Conservation (phyloP, 495 filamentous ascomycete species). For the Mytilinidion resinicola region DNA sequence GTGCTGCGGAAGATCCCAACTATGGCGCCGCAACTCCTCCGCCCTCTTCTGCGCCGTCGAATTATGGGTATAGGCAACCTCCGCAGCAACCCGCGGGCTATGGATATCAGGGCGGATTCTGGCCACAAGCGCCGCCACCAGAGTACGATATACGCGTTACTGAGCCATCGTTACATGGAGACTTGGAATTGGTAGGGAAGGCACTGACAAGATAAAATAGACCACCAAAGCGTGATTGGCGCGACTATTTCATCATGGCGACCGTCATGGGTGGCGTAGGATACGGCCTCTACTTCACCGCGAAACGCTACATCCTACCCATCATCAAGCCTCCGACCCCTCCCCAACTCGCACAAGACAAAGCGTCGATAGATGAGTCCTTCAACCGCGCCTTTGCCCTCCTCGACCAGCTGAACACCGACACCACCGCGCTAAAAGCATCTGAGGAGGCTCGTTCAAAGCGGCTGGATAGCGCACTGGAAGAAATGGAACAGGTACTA, state of each 20-base stretch:
- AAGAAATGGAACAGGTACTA: slow-evolving; percentile 78
- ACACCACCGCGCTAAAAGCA: slow-evolving; percentile 79
- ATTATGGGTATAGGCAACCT: slow-evolving; percentile 40
- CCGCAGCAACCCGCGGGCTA: slow-evolving; percentile 59
- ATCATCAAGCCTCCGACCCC: slow-evolving; percentile 90
- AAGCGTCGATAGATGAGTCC: slow-evolving; percentile 79
- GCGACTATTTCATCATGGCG: slow-evolving; percentile 98
- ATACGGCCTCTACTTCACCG: slow-evolving; percentile 79
- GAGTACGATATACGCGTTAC: slow-evolving; percentile 39
- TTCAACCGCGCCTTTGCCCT: slow-evolving; percentile 87
- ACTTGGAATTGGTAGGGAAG: too few species aligned
- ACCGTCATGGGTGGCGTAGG: slow-evolving; percentile 80
- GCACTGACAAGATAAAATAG: slow-evolving; percentile 9
- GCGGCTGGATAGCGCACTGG: slow-evolving; percentile 72
- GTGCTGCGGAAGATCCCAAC: slow-evolving; percentile 52
- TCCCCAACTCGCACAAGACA: slow-evolving; percentile 87
- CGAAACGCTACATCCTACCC: slow-evolving; percentile 88
- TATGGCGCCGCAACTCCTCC: slow-evolving; percentile 39
- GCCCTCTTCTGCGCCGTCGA: slow-evolving; percentile 33
- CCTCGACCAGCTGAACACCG: slow-evolving; percentile 83
- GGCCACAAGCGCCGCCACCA: slow-evolving; percentile 60
- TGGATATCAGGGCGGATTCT: slow-evolving; percentile 58
- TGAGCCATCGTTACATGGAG: too few species aligned
- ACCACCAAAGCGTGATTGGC: slow-evolving; percentile 80
- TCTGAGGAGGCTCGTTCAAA: slow-evolving; percentile 80